phyloP scores from a whole-genome alignment of 2,329 filamentous ascomycete genomes.

The Fusarium chaquense region DNA sequence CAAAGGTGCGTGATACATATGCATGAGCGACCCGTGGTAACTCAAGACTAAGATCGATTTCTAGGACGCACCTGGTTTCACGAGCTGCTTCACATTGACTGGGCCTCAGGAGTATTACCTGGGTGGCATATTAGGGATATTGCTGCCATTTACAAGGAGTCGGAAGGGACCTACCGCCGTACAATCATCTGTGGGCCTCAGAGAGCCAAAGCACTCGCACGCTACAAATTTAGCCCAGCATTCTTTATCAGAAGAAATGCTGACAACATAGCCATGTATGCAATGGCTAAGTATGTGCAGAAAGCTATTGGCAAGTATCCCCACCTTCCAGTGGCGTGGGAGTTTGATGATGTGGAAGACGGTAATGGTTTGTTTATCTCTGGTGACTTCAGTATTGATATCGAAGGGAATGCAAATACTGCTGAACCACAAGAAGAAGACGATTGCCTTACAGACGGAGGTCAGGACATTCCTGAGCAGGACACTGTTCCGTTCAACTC shows the following conservation, averaged over 20 bases:
- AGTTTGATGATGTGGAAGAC: background rate
- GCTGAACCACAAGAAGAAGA: background rate
- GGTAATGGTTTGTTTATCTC: background rate
- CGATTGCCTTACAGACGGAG: background rate
- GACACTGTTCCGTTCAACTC: background rate
- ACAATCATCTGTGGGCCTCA: background rate
- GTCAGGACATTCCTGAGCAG: background rate
- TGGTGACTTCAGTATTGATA: background rate
- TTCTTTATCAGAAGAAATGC: background rate
- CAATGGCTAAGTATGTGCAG: background rate
- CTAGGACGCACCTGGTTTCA: background rate
- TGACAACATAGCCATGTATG: background rate
- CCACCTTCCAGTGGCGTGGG: background rate
- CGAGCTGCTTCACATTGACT: constrained; percentile 1
- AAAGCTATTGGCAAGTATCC: background rate
- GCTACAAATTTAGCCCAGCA: background rate
- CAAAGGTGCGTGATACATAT: background rate
- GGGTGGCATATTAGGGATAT: background rate
- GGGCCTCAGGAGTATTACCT: background rate
- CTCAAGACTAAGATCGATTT: background rate
- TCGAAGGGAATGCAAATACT: background rate
- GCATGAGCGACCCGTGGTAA: background rate
- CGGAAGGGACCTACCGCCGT: too few relatives aligned
- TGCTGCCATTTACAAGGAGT: rapidly evolving
- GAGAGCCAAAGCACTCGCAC: background rate